Percentiles rank a stretch among this genome's conserved stretches.
Evolutionary conservation across 306 rosid species (phyloP).

Genomic region (Inga laurina): DNA sequence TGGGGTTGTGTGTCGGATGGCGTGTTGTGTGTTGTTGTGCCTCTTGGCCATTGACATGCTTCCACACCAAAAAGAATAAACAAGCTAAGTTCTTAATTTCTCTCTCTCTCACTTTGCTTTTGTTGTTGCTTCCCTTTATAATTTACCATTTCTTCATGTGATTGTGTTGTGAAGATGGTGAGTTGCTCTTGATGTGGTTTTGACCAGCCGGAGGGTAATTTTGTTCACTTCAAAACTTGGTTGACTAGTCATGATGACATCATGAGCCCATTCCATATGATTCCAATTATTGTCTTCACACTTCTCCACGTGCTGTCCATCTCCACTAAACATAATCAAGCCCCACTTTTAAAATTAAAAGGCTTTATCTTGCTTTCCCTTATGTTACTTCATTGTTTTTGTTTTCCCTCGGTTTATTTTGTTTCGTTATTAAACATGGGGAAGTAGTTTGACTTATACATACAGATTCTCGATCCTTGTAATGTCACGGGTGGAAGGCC

Average conservation of each 20-base stretch:
- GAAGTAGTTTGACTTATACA: neutral
- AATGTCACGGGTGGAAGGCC: neutral
- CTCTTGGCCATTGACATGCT: neutral
- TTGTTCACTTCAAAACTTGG: conserved; percentile 4
- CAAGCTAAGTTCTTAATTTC: too few species aligned
- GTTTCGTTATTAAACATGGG: neutral
- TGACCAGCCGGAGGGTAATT: conserved; percentile 30
- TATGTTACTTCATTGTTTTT: neutral
- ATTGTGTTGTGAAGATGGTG: neutral
- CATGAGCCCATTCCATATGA: conserved; percentile 7
- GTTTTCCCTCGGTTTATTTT: neutral
- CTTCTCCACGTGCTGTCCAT: conserved; percentile 21
- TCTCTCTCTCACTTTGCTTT: conserved; percentile 9
- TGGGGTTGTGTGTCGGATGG: conserved; percentile 44
- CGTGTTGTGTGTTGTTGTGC: conserved; percentile 27
- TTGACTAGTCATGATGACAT: conserved; percentile 28
- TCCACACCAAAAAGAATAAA: neutral
- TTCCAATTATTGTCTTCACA: neutral
- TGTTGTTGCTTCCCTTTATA: conserved; percentile 17
- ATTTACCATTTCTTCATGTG: conserved; percentile 29
- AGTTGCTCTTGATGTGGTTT: neutral
- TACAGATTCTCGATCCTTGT: neutral
- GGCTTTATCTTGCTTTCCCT: neutral
- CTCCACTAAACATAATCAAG: neutral
- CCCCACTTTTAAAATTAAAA: neutral